Percentiles rank a stretch among this genome's conserved stretches.
Evolutionary conservation across 2,329 filamentous ascomycete species (phyloP).

Genomic region (Fusarium sp.): DNA sequence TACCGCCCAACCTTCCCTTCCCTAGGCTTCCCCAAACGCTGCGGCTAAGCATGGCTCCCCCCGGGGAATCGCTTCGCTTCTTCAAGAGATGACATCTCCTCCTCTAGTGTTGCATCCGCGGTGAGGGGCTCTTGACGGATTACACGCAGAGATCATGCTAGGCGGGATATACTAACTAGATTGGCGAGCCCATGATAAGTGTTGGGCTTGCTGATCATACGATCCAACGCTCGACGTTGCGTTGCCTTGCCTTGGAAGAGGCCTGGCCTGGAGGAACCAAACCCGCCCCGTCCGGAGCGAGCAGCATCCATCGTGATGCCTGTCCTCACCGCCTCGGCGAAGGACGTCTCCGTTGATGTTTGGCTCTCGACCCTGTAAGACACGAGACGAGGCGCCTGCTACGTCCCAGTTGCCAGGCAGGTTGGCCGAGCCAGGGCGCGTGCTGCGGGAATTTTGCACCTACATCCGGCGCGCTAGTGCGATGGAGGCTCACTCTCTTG

Average conservation of each 20-base stretch:
- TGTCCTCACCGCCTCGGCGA: constrained; percentile 28
- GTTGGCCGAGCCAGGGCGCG: not conserved
- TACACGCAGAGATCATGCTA: constrained; percentile 26
- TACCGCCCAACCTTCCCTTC: not conserved
- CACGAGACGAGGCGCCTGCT: not conserved
- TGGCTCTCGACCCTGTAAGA: constrained; percentile 19
- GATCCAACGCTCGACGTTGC: constrained; percentile 23
- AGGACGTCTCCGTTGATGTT: constrained; percentile 5
- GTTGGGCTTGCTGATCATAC: constrained; percentile 19
- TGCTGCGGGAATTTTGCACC: constrained; percentile 18
- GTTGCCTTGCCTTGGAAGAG: not conserved
- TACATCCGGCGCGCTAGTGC: constrained; percentile 18
- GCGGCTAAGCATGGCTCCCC: constrained; percentile 31
- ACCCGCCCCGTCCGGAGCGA: not conserved
- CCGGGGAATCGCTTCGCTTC: constrained; percentile 2
- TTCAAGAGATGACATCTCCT: constrained; percentile 3
- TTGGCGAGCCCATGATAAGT: constrained; percentile 27
- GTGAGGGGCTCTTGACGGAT: constrained; percentile 22
- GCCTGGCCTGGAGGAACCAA: not conserved
- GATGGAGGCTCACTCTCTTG: constrained; percentile 2
- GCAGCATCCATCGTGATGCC: not conserved
- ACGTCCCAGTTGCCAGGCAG: constrained; percentile 10
- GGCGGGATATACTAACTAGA: constrained; percentile 27
- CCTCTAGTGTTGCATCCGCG: constrained; percentile 8
- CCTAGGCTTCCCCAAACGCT: not conserved